phyloP scores from a whole-genome alignment of 1,139 yeast genomes.

The Nadsonia starkeyi-henricii region DNA sequence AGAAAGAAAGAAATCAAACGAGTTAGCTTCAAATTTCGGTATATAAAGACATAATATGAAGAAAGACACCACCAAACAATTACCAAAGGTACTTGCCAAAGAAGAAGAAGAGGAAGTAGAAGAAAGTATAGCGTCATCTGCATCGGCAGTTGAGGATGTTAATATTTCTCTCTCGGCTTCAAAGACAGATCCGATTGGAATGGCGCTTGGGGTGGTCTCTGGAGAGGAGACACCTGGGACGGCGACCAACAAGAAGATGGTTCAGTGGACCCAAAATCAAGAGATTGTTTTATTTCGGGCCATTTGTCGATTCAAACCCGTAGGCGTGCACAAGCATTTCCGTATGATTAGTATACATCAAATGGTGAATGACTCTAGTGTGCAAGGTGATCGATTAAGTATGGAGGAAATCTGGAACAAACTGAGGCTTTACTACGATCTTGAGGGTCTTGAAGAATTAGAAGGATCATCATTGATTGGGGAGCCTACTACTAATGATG shows the following conservation, averaged over 20 bases:
- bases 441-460: slow-evolving; percentile 40
- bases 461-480: slow-evolving; percentile 25
- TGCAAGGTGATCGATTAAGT: slow-evolving; percentile 22
- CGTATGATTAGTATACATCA: slow-evolving; percentile 44
- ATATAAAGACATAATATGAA: no score
- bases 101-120: neutral
- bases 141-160: slow-evolving; percentile 2
- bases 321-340: slow-evolving; percentile 43
- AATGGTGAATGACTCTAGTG: slow-evolving; percentile 31
- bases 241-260: slow-evolving; percentile 2
- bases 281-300: slow-evolving; percentile 54
- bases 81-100: neutral
- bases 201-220: no score
- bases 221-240: slow-evolving; percentile 1
- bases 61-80: no score
- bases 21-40: no score
- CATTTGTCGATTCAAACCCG: slow-evolving; percentile 58
- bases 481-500: slow-evolving; percentile 14
- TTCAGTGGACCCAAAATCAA: slow-evolving; percentile 43
- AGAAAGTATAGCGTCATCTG: no score
- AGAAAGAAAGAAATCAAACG: no score
- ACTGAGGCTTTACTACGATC: slow-evolving; percentile 38
- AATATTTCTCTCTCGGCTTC: no score
- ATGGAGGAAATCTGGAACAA: slow-evolving; percentile 46
- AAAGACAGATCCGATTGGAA: no score